Evolutionary conservation across 2,329 filamentous ascomycete genomes (phyloP), one percentile per base, ranked within the genome.

Genomic region (Arthrobotrys megalospora): DNA sequence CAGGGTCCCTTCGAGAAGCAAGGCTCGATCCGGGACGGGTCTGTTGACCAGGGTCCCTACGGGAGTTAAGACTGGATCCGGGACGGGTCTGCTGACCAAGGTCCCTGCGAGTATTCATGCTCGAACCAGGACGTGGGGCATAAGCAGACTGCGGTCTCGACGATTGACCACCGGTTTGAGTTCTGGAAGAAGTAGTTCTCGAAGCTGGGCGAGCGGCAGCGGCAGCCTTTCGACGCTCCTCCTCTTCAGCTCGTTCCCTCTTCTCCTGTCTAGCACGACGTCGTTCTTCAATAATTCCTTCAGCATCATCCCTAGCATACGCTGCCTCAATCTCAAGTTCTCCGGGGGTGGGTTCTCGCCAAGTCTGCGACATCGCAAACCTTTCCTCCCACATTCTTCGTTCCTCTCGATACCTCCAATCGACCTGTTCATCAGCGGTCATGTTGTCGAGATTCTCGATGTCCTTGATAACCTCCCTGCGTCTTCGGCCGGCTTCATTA

Each of bases 111-210:
- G 16, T 43, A n/a, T 10, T 43, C 4, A 60, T 16, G n/a, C 55
- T 60, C 36, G 55, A 60, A 16, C 55, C 55, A 4, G 55, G 55
- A n/a, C 55, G 55, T 28, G 24, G 24, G 19, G 36, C 41, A 43
- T 60, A 60, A 2, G n/a, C 4, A 11, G 55, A 43, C 19, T 60
- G 55, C 3, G 55, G 55, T 10, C 55, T 60, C 11, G 55, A 60
- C n/a, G 55, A 60, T 28, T 60, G 55, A 6, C 36, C 14, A 32
- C 55, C 28, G 36, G 55, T 16, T 16, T 60, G 55, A 24, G 55
- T 41, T 7, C 55, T 10, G 6, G 55, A 7, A 19, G 55, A 24
- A 43, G 21, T 60, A 3, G 55, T 6, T n/a, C 55, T 60, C 12
- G 55, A 60, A 19, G 36, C 34, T 28, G 55, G 55, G 8, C 55